Base-by-base conservation (phyloP, 257 asterid species). In the Nicotiana benthamiana region DNA sequence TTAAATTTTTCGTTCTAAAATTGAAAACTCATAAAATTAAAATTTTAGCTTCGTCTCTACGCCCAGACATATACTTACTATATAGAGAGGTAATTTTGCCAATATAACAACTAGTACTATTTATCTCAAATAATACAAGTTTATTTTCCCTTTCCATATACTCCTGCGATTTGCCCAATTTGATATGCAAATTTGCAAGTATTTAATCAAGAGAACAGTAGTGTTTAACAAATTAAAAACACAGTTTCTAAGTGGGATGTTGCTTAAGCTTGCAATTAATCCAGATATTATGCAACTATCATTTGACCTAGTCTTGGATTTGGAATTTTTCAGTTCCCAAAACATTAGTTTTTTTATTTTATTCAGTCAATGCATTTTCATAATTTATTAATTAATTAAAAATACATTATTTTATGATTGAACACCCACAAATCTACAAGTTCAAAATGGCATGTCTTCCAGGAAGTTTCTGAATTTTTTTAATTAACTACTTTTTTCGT, bases 381-480 rank as follows among this genome's bases (percentile, higher is more conserved):
- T 76, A 77, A 82, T 78, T 61, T 20, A 77, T 7, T 66, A 9
- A 53, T 63, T 15, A 75, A 67, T 54, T 48, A 79, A 60, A 27
- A 76, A 36, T 75, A 62, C 54, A 64, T 75, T 74, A 48, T 22
- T 48, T 48, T 74, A 74, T 46, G 48, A 46, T 74, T 7, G 78
- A 72, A 46, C 78, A 72, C 40, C 60, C 2, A 46, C 0, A 72
- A 72, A 72, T 74, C 81, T 84, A 82, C 84, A 77, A 68, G 26
- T 68, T 70, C 86, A 61, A 85, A 84, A 81, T 75, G 82, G 87
- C 91, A 89, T 89, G 92, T 90, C 84, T 89, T 89, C 88, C 82
- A 88, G 86, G 90, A 87, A 87, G 86, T 85, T 80, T 80, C 90
- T 86, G 75, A 80, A 40, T 80, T 81, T 85, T 83, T 46, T 6